These are phyloP conservation scores for Phytophthora sojae DNA, from an alignment of 352 stramenopile genomes.

Conservation along the genomic window DNA sequence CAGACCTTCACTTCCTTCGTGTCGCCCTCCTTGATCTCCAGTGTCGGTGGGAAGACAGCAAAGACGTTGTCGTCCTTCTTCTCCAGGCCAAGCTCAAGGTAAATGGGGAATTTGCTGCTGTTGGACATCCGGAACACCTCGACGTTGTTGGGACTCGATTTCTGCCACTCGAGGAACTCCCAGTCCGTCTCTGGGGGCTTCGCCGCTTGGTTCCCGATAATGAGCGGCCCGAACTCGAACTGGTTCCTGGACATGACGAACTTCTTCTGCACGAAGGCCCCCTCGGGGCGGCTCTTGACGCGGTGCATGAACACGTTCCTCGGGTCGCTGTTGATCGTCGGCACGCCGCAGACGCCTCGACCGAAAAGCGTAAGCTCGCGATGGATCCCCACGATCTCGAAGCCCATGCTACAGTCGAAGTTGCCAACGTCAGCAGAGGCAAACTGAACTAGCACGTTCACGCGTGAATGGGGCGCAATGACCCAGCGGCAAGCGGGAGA, in stretches of 20 bases:
- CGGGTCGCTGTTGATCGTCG: slow-evolving; percentile 94
- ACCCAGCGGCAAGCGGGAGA: slow-evolving; percentile 67
- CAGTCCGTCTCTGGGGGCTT: slow-evolving; percentile 46
- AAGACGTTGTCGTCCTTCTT: slow-evolving; percentile 55
- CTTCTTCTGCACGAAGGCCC: slow-evolving; percentile 87
- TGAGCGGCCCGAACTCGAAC: slow-evolving; percentile 95
- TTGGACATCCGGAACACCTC: slow-evolving; percentile 95
- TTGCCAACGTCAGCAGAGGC: slow-evolving; percentile 71
- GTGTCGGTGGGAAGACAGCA: slow-evolving; percentile 63
- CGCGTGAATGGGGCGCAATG: slow-evolving; percentile 61
- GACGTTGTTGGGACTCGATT: slow-evolving; percentile 74
- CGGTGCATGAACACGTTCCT: slow-evolving; percentile 96
- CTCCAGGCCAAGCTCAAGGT: slow-evolving; percentile 67
- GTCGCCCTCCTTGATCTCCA: slow-evolving; percentile 90
- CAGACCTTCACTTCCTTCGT: slow-evolving; percentile 93
- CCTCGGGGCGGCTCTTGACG: slow-evolving; percentile 81
- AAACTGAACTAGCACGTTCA: slow-evolving; percentile 88
- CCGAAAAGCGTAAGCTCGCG: slow-evolving; percentile 89
- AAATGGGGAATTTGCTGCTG: slow-evolving; percentile 76
- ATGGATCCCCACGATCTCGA: slow-evolving; percentile 91
- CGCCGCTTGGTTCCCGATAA: slow-evolving; percentile 49
- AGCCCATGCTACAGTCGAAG: slow-evolving; percentile 88
- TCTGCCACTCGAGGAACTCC: slow-evolving; percentile 60
- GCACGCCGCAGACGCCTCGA: slow-evolving; percentile 83
- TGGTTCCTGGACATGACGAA: slow-evolving; percentile 89